Conservation (phyloP, 495 filamentous ascomycete species). For the Paragyromitra xinjiangensis region DNA sequence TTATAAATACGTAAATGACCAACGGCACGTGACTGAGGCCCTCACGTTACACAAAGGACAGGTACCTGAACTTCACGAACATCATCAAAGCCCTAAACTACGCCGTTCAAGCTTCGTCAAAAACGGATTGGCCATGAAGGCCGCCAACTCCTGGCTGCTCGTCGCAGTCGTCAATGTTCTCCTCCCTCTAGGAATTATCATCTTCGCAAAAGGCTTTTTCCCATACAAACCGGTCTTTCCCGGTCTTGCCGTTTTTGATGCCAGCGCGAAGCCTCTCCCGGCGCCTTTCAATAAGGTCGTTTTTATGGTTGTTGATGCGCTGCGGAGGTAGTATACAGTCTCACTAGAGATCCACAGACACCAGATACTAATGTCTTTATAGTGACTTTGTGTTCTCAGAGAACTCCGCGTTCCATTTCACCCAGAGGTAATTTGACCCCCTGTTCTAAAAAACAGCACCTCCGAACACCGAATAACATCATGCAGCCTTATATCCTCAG, state of each 20-base stretch:
- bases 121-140: constrained; percentile 49
- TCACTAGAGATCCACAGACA: not conserved
- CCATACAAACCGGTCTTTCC: constrained; percentile 94
- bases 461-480: constrained; percentile 46
- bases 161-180: constrained; percentile 74
- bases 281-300: constrained; percentile 86
- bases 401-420: constrained; percentile 84
- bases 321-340: constrained; percentile 73
- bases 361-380: constrained; percentile 28
- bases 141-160: constrained; percentile 60
- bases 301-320: constrained; percentile 97
- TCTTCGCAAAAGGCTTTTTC: constrained; percentile 94
- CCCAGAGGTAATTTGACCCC: constrained; percentile 73
- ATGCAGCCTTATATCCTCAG: constrained; percentile 79
- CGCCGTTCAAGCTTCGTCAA: constrained; percentile 23
- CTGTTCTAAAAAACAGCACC: constrained; percentile 17
- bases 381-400: constrained; percentile 94
- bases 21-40: constrained; percentile 22
- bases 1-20: not conserved
- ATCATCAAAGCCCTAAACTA: constrained; percentile 29
- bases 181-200: constrained; percentile 76
- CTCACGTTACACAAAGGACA: constrained; percentile 42
- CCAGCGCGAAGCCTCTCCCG: constrained; percentile 63
- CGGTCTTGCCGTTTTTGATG: constrained; percentile 75
- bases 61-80: constrained; percentile 16